Conservation (phyloP, 345 rosid genomes). For the Eucalyptus caleyi region DNA sequence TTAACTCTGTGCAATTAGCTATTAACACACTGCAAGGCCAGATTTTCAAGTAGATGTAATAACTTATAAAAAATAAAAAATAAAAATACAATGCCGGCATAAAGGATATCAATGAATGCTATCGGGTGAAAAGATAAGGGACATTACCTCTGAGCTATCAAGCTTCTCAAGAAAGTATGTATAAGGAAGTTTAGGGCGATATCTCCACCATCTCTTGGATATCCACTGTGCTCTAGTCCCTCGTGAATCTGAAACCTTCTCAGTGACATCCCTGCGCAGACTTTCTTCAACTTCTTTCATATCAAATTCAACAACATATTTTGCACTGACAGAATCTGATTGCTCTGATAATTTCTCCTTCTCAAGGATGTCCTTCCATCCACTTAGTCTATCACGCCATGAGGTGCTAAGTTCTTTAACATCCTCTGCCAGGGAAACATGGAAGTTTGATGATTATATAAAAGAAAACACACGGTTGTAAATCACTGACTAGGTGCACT, state of each 20-base stretch:
- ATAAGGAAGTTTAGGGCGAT: conserved; percentile 89
- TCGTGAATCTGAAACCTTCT: conserved; percentile 39
- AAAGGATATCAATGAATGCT: background rate
- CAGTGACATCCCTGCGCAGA: conserved; percentile 70
- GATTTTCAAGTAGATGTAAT: background rate
- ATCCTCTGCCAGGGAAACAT: conserved; percentile 27
- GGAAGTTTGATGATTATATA: background rate
- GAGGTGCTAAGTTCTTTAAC: conserved; percentile 24
- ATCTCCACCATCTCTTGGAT: conserved; percentile 97
- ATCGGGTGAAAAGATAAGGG: background rate
- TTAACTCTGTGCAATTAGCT: background rate
- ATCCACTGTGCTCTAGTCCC: conserved; percentile 90
- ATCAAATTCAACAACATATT: conserved; percentile 91
- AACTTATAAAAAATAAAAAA: background rate
- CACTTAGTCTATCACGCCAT: conserved; percentile 71
- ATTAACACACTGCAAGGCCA: background rate
- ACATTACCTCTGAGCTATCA: conserved; percentile 69
- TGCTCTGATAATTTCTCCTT: conserved; percentile 62
- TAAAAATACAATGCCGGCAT: background rate
- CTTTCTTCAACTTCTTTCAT: conserved; percentile 95
- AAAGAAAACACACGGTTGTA: background rate
- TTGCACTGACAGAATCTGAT: conserved; percentile 46
- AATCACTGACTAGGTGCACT: background rate
- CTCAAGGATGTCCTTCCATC: conserved; percentile 61
- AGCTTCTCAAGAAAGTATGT: conserved; percentile 90